Conservation (phyloP, 2,329 filamentous ascomycete genomes). For the Diaporthe ilicicola region DNA sequence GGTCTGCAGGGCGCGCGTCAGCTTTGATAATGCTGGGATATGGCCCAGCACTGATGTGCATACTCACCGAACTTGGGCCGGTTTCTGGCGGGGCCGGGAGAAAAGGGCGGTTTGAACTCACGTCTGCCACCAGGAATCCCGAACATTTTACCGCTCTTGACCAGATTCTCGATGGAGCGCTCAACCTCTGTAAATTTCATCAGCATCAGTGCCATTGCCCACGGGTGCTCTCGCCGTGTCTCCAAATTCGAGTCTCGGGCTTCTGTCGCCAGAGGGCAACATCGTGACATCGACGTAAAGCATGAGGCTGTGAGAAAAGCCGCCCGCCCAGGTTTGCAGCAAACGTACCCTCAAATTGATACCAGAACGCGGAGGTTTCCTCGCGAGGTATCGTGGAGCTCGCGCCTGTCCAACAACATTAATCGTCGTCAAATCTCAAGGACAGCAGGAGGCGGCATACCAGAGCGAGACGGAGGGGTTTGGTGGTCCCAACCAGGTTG, state of each 20-base stretch:
- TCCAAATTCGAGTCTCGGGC: background rate
- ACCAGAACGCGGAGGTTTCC: slow-evolving; percentile 44
- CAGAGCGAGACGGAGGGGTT: slow-evolving; percentile 40
- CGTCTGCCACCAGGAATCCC: slow-evolving; percentile 73
- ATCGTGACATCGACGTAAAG: background rate
- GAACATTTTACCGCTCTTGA: slow-evolving; percentile 92
- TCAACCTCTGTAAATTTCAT: slow-evolving; percentile 78
- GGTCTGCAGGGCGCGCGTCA: slow-evolving; percentile 23
- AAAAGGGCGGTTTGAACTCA: slow-evolving; percentile 77
- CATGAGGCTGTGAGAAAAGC: background rate
- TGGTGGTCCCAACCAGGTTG: slow-evolving; percentile 42
- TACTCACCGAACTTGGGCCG: slow-evolving; percentile 69
- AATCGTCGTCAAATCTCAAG: slow-evolving; percentile 9
- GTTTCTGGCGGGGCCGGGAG: slow-evolving; percentile 60
- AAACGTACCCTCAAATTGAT: slow-evolving; percentile 49
- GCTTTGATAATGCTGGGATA: slow-evolving; percentile 37
- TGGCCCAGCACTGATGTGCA: slow-evolving; percentile 41
- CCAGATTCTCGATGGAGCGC: slow-evolving; percentile 91
- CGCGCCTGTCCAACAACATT: slow-evolving; percentile 39
- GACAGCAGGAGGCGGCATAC: slow-evolving; percentile 33
- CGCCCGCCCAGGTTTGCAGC: slow-evolving; percentile 26
- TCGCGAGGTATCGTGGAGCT: slow-evolving; percentile 47
- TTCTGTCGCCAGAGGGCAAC: background rate
- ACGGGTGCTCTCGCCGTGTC: too few relatives aligned
- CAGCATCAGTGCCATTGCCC: slow-evolving; percentile 36